Conservation (phyloP, 768 basidiomycete genomes). For the Amanita phalloides region DNA sequence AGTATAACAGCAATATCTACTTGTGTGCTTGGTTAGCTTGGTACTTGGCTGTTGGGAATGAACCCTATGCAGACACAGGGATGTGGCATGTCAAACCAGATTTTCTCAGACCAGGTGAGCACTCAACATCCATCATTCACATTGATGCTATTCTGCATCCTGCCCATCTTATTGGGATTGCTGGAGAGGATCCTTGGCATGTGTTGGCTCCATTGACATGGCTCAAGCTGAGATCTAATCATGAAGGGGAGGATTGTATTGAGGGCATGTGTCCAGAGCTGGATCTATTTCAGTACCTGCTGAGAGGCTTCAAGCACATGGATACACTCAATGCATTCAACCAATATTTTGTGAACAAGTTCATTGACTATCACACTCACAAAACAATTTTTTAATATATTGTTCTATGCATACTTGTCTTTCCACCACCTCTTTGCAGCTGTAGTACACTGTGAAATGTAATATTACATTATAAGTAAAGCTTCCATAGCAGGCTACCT, state of each 20-base stretch:
- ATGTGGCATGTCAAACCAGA: constrained; percentile 23
- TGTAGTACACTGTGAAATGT: too few species aligned
- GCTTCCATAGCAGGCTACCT: too few species aligned
- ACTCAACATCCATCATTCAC: constrained; percentile 12
- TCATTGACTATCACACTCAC: constrained; percentile 19
- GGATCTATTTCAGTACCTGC: constrained; percentile 8
- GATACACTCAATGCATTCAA: constrained; percentile 14
- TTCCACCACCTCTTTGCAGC: too few species aligned
- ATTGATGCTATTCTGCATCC: constrained; percentile 17
- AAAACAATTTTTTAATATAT: constrained; percentile 8
- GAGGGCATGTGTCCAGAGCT: too few species aligned
- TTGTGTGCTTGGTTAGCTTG: constrained; percentile 20
- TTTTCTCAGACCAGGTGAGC: constrained; percentile 6
- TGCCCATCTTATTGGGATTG: constrained; percentile 20
- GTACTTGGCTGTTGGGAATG: constrained; percentile 13
- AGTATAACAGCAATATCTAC: constrained; percentile 7
- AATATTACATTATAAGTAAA: too few species aligned
- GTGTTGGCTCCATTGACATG: too few species aligned
- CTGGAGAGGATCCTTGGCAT: constrained; percentile 6
- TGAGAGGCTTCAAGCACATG: constrained; percentile 8
- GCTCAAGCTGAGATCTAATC: too few species aligned
- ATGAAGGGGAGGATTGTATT: too few species aligned
- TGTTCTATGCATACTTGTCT: too few species aligned
- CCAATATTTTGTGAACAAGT: constrained; percentile 20
- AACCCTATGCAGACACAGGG: constrained; percentile 13